Base-by-base conservation (phyloP, 306 rosid genomes). In the Gastrolobium bilobum region DNA sequence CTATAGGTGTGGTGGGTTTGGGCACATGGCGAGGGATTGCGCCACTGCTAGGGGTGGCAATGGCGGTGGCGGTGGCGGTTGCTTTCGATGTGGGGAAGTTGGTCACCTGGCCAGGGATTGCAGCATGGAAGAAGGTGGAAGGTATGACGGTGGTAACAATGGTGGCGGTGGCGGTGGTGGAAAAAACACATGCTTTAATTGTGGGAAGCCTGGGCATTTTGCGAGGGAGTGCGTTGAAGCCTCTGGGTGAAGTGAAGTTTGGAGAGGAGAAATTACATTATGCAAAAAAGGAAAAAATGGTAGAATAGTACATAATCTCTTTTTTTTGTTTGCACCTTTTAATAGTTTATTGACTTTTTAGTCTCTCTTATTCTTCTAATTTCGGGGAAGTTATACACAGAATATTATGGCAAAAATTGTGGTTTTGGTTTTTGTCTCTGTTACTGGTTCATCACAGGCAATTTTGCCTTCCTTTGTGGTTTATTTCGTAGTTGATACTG, bases 91-190 rank as follows among this genome's bases (percentile, higher is more conserved):
- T 35, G 94, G 97, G 3, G 90, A 83, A 13, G 75, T 77, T 0
- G 97, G 97, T 33, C 97, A 92, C 46, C 2, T 90, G 74, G 95
- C 97, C 7, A 89, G 91, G 84, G 96, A 92, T 77, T 92, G 97
- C 79, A 60, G 50, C 82, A 37, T 10, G 3, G 82, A 76, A 30
- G 85, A 69, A 4, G 84, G 87, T 2, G 82, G 85, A n/a, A 84
- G 87, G 58, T 71, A 2, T 31, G 82, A 78, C 1, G 81, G 86
- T 1, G 76, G 83, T 37, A 15, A 34, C 31, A 11, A 46, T 5
- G 57, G 68, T 3, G 79, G 73, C 0, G 73, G 80, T 0, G 82
- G 87, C 0, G 79, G 81, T 0, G 88, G 81, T 0, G 80, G 86
- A 0, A 68, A 57, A 10, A 78, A 20, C 39, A 73, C 79, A 1